Conservation (phyloP, 495 filamentous ascomycete species). For the Aspergillus funiculosus region DNA sequence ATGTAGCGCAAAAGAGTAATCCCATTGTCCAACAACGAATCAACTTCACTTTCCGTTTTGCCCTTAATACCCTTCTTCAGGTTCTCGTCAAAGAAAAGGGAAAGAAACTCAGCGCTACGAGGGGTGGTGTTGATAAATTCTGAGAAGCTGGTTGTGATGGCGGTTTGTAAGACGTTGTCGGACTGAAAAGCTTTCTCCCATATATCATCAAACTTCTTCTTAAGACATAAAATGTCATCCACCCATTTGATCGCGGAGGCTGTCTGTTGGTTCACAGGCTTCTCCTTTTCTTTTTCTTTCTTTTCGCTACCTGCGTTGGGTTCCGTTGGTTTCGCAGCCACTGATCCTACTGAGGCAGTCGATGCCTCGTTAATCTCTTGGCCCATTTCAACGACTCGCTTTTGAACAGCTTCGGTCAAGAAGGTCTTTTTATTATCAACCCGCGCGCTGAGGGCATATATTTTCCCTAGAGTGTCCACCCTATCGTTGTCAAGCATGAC, state of each 20-base stretch:
- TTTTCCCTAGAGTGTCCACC: constrained; percentile 63
- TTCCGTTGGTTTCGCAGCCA: constrained; percentile 23
- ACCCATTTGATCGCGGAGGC: constrained; percentile 91
- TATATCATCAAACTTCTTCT: constrained; percentile 82
- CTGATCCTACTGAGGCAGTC: constrained; percentile 18
- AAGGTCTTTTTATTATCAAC: constrained; percentile 71
- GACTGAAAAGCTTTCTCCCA: constrained; percentile 62
- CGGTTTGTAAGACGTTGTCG: constrained; percentile 73
- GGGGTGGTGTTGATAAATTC: constrained; percentile 86
- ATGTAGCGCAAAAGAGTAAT: constrained; percentile 82
- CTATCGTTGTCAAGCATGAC: constrained; percentile 91
- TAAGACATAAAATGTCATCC: constrained; percentile 76
- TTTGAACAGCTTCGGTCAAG: constrained; percentile 63
- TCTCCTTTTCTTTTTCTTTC: constrained; percentile 42
- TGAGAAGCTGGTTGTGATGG: constrained; percentile 75
- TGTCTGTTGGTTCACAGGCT: constrained; percentile 59
- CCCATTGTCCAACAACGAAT: constrained; percentile 80
- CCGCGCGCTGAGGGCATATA: constrained; percentile 71
- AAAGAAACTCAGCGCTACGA: constrained; percentile 84
- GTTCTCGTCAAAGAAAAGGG: constrained; percentile 95
- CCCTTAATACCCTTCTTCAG: constrained; percentile 89
- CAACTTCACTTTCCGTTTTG: constrained; percentile 88
- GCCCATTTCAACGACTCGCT: constrained; percentile 73
- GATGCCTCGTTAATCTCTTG: constrained; percentile 71
- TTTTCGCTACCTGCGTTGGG: constrained; percentile 25